phyloP scores from a whole-genome alignment of 192 early-diverging fungal genomes.

The Pecoramyces ruminantium region DNA sequence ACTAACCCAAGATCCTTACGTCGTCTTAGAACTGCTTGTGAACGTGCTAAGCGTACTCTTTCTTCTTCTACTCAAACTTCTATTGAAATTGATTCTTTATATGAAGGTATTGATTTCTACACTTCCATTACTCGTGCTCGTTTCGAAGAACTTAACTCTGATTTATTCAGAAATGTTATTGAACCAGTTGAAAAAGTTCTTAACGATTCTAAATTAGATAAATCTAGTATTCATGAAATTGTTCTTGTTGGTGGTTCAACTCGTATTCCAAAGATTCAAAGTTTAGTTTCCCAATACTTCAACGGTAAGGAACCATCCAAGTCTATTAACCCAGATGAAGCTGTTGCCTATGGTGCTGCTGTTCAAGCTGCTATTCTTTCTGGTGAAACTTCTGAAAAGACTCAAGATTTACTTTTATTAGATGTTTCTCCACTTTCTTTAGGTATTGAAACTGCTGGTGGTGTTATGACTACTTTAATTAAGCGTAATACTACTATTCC shows the following conservation, averaged over 20 bases:
- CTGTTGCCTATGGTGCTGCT: conserved; percentile 96
- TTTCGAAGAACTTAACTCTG: conserved; percentile 96
- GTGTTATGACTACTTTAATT: conserved; percentile 96
- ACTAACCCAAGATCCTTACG: conserved; percentile 80
- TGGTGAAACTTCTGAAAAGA: conserved; percentile 92
- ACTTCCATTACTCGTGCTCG: conserved; percentile 94
- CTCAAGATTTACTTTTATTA: conserved; percentile 81
- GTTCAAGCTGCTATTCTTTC: conserved; percentile 95
- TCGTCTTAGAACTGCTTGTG: conserved; percentile 91
- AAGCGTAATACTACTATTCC: conserved; percentile 96
- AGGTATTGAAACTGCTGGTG: conserved; percentile 96
- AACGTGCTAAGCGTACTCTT: conserved; percentile 93
- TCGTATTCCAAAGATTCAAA: conserved; percentile 60
- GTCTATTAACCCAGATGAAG: conserved; percentile 94
- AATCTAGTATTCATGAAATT: conserved; percentile 77
- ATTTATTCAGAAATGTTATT: conserved; percentile 88
- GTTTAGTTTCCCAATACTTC: conserved; percentile 39
- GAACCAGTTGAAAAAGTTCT: conserved; percentile 95
- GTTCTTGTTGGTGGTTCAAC: conserved; percentile 97
- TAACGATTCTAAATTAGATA: conserved; percentile 90
- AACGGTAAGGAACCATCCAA: conserved; percentile 67
- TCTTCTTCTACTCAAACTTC: conserved; percentile 86
- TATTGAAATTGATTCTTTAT: conserved; percentile 92
- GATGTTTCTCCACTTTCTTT: conserved; percentile 93
- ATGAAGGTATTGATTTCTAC: conserved; percentile 96